phyloP scores from a whole-genome alignment of 192 early-diverging fungal species.

The Lobosporangium transversale region DNA sequence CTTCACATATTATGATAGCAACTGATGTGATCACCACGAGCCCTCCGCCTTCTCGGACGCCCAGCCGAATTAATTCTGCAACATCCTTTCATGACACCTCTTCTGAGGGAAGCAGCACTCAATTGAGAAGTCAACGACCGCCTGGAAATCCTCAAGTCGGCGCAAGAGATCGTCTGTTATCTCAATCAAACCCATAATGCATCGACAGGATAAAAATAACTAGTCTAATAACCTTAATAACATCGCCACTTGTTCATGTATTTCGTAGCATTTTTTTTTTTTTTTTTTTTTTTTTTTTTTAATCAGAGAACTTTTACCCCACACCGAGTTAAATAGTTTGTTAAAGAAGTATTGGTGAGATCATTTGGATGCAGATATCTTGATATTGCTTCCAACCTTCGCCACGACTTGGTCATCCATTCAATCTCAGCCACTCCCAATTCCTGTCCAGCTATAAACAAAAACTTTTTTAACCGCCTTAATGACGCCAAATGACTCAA shows the following conservation, averaged over 20 bases:
- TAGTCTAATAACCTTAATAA: no score
- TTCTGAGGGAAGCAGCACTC: background rate
- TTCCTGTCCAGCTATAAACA: no score
- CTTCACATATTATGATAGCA: background rate
- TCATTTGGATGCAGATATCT: background rate
- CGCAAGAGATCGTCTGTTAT: background rate
- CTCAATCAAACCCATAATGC: no score
- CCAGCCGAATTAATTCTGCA: constrained; percentile 13
- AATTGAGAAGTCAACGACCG: background rate
- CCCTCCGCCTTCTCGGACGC: background rate
- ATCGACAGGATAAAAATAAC: no score
- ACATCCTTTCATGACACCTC: background rate
- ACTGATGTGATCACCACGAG: background rate
- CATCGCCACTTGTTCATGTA: background rate
- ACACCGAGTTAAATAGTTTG: background rate
- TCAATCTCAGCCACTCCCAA: no score
- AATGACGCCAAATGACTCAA: no score
- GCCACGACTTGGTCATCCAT: background rate
- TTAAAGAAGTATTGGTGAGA: background rate
- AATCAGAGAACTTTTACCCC: background rate
- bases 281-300: background rate
- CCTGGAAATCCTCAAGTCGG: constrained; percentile 9
- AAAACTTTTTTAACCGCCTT: no score
- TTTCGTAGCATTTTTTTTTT: background rate
- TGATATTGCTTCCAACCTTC: background rate